Evolutionary conservation across 805 yeast genomes (phyloP).

Genomic region (Saturnispora dispora): DNA sequence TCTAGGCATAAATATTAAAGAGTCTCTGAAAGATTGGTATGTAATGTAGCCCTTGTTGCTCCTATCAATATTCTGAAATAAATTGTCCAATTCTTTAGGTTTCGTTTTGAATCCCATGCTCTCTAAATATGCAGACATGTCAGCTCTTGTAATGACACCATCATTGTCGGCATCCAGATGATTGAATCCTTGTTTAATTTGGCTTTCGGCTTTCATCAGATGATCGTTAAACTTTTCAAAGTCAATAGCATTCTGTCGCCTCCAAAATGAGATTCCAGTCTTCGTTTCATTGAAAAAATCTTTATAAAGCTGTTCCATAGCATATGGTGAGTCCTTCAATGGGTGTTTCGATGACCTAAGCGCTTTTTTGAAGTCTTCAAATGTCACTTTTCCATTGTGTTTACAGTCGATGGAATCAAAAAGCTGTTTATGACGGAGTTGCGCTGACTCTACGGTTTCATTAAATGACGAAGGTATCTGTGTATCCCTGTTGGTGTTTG

Average conservation of each 20-base stretch:
- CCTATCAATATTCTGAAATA: slow-evolving; percentile 48
- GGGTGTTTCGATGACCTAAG: slow-evolving; percentile 50
- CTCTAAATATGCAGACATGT: slow-evolving; percentile 56
- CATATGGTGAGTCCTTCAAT: slow-evolving; percentile 47
- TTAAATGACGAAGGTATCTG: not conserved
- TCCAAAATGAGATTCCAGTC: slow-evolving; percentile 6
- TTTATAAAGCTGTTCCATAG: slow-evolving; percentile 47
- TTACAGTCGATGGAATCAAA: slow-evolving; percentile 37
- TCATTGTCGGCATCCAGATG: slow-evolving; percentile 64
- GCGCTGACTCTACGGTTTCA: slow-evolving; percentile 18
- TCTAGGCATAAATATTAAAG: slow-evolving; percentile 75
- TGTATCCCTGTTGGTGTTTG: not conserved
- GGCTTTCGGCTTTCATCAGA: slow-evolving; percentile 57
- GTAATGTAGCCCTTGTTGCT: slow-evolving; percentile 61
- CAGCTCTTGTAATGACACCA: slow-evolving; percentile 57
- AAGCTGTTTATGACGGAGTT: slow-evolving; percentile 30
- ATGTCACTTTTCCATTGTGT: slow-evolving; percentile 40
- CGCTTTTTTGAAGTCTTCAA: slow-evolving; percentile 40
- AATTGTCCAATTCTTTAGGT: slow-evolving; percentile 40
- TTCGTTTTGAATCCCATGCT: slow-evolving; percentile 47
- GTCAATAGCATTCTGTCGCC: slow-evolving; percentile 37
- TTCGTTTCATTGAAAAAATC: slow-evolving; percentile 30
- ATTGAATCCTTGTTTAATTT: slow-evolving; percentile 59
- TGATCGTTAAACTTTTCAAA: slow-evolving; percentile 60
- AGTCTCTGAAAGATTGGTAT: slow-evolving; percentile 79